Conservation (phyloP, 2,329 filamentous ascomycete genomes). For the Magnaporthales sp. region DNA sequence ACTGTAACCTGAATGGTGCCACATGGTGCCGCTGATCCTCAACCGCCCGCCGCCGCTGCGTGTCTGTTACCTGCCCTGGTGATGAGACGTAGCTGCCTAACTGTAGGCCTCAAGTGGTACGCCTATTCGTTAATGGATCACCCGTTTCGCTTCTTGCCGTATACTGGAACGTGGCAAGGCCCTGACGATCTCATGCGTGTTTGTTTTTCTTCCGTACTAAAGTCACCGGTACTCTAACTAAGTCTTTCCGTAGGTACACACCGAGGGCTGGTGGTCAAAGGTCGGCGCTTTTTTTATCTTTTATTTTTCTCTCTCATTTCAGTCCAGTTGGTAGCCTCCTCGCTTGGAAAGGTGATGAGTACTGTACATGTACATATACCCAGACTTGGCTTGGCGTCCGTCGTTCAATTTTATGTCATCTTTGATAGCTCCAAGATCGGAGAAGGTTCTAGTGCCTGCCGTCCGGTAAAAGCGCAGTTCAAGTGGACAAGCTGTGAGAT, state of each 20-base stretch:
- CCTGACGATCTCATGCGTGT: not conserved
- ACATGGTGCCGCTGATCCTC: not conserved
- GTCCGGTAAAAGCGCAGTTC: no score
- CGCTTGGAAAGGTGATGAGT: not conserved
- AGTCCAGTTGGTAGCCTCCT: no score
- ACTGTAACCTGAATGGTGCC: not conserved
- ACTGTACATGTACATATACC: no score
- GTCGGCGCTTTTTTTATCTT: no score
- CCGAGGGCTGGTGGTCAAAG: not conserved
- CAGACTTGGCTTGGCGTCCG: no score
- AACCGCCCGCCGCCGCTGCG: not conserved
- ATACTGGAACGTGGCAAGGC: not conserved
- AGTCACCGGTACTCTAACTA: not conserved
- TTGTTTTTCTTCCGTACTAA: not conserved
- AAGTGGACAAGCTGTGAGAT: not conserved
- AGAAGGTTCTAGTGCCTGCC: no score
- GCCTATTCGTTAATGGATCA: not conserved
- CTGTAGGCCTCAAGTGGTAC: not conserved
- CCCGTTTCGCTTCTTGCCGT: not conserved
- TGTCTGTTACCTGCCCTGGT: not conserved
- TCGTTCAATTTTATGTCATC: no score
- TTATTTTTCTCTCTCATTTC: no score
- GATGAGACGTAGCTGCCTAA: not conserved
- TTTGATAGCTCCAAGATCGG: no score
- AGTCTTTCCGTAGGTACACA: not conserved